These are phyloP conservation scores for Hysterium pulicare DNA, from an alignment of 2,329 filamentous ascomycete species.

Conservation along the genomic window DNA sequence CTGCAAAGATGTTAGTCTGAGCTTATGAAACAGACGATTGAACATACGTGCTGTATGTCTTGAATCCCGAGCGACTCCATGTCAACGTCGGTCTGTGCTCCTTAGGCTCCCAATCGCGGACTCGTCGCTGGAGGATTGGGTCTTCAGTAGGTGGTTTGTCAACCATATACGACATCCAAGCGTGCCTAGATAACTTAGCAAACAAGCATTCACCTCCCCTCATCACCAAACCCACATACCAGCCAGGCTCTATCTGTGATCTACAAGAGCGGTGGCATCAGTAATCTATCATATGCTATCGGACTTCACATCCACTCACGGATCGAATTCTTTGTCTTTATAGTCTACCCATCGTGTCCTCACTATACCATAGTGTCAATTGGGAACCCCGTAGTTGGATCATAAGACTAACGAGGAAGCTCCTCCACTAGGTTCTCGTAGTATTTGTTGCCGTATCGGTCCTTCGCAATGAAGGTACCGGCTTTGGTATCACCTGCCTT, in stretches of 20 bases:
- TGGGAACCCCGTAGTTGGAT: neutral
- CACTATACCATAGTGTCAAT: constrained; percentile 52
- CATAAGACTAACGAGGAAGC: constrained; percentile 68
- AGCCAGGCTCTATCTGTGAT: constrained; percentile 87
- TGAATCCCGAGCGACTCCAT: constrained; percentile 73
- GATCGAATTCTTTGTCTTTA: constrained; percentile 79
- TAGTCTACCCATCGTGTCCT: constrained; percentile 98
- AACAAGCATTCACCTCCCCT: constrained; percentile 6
- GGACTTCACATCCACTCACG: constrained; percentile 52
- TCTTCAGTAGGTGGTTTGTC: constrained; percentile 82
- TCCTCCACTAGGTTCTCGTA: constrained; percentile 91
- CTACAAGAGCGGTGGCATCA: constrained; percentile 46
- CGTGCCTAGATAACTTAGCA: constrained; percentile 59
- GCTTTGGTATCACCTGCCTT: constrained; percentile 87
- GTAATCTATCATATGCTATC: neutral
- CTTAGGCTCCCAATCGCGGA: constrained; percentile 72
- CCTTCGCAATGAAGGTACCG: constrained; percentile 77
- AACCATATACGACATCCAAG: constrained; percentile 92
- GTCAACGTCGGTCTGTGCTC: constrained; percentile 75
- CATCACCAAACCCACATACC: too few species aligned
- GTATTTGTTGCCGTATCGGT: constrained; percentile 95
- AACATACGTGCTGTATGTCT: constrained; percentile 91
- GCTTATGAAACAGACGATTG: neutral
- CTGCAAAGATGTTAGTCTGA: constrained; percentile 26
- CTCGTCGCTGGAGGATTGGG: constrained; percentile 62